Conservation (phyloP, 2,329 filamentous ascomycete genomes). For the Elsinoe necatrix region DNA sequence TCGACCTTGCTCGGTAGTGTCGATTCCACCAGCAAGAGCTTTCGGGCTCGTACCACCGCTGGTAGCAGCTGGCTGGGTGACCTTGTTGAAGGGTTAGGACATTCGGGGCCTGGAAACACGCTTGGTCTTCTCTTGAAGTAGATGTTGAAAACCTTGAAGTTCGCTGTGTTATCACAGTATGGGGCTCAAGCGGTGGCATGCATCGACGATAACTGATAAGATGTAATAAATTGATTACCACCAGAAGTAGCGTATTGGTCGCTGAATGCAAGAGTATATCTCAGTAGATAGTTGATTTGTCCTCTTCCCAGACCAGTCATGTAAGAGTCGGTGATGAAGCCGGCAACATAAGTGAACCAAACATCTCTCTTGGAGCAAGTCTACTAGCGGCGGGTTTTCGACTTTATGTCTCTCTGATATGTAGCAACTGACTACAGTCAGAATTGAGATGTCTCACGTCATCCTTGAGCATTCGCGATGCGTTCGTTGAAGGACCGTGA, state of each 20-base stretch:
- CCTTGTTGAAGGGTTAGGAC: slow-evolving; percentile 18
- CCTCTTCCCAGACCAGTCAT: slow-evolving; percentile 14
- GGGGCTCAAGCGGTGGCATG: slow-evolving; percentile 16
- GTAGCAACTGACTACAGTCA: not conserved
- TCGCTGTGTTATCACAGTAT: slow-evolving; percentile 17
- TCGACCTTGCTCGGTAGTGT: not conserved
- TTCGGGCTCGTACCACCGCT: slow-evolving; percentile 8
- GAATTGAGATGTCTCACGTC: not conserved
- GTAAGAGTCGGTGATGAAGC: slow-evolving; percentile 17
- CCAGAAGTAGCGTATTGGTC: slow-evolving; percentile 6
- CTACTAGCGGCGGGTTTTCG: not conserved
- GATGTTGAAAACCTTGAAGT: slow-evolving; percentile 20
- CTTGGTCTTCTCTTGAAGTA: slow-evolving; percentile 20
- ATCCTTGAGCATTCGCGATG: not conserved
- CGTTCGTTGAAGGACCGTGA: not conserved
- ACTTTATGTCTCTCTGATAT: too few relatives aligned
- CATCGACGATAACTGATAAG: slow-evolving; percentile 16
- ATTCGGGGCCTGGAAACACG: slow-evolving; percentile 18
- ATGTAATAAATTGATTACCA: slow-evolving; percentile 18
- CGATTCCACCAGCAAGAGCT: slow-evolving; percentile 15
- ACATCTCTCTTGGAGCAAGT: not conserved
- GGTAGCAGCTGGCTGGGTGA: slow-evolving; percentile 9
- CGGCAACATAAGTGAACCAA: slow-evolving; percentile 13
- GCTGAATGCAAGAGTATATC: slow-evolving; percentile 17
- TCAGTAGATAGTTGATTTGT: slow-evolving; percentile 12